These are phyloP conservation scores for Mortierella sp. DNA, from an alignment of 371 early-diverging fungal genomes.

Conservation along the genomic window DNA sequence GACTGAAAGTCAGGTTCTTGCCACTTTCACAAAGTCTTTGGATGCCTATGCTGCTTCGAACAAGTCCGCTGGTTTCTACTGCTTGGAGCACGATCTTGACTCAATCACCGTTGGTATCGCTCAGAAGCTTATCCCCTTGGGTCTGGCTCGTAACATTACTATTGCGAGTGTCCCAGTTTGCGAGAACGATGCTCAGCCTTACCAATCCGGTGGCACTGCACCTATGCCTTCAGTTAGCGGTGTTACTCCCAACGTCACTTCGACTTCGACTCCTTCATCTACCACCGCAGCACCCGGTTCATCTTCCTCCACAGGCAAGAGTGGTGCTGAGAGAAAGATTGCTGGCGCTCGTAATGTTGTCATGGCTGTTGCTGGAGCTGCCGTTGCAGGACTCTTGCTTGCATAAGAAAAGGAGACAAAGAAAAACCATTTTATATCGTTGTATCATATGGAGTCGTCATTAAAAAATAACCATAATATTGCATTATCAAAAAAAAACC, in stretches of 20 bases:
- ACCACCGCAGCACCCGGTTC: neutral
- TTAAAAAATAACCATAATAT: too few species aligned
- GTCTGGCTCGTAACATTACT: constrained; percentile 26
- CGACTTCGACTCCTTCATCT: neutral
- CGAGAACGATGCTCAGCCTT: constrained; percentile 31
- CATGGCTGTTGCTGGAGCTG: neutral
- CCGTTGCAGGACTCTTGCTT: neutral
- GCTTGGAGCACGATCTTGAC: constrained; percentile 41
- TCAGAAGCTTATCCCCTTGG: constrained; percentile 43
- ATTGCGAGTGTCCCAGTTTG: constrained; percentile 30
- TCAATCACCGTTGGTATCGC: constrained; percentile 26
- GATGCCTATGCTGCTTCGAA: constrained; percentile 25
- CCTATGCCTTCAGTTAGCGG: too few species aligned
- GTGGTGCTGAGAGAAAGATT: neutral
- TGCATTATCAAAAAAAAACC: too few species aligned
- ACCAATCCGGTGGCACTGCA: constrained; percentile 26
- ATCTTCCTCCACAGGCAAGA: neutral
- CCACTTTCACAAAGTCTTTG: constrained; percentile 24
- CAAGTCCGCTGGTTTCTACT: constrained; percentile 36
- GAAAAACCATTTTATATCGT: neutral
- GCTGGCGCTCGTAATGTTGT: neutral
- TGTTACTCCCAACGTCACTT: neutral
- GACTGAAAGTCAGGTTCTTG: constrained; percentile 19
- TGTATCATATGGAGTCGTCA: neutral
- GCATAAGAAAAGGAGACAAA: neutral